Base-by-base conservation (phyloP, 371 early-diverging fungal genomes). In the Rhizomucor pusillus region DNA sequence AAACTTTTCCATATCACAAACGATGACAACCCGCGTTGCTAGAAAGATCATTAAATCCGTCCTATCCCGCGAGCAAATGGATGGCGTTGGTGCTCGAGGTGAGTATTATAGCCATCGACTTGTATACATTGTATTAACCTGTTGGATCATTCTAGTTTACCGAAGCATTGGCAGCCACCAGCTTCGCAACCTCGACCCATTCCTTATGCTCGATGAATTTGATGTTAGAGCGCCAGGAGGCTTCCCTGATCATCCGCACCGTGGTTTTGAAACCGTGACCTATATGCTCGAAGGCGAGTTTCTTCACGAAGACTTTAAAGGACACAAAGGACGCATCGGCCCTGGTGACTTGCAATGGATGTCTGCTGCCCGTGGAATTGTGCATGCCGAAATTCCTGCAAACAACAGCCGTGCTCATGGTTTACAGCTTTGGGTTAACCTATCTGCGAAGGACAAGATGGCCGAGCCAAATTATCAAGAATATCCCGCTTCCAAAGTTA, bases 361-460 rank as follows among this genome's bases (percentile, higher is more conserved):
- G 59, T 86, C 88, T 6, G 90, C 90, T 0, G 89, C 82, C 5
- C 67, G 73, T 39, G 94, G 94, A 39, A 88, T 93, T 43, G 76
- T 92, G 7, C 92, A 91, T 60, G 81, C 87, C 43, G 91, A 91
- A 57, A 87, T 89, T 69, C 91, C 89, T 5, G 71, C 71, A 7
- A 76, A n/a, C 33, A 58, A 67, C 13, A 55, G 54, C 5, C 57
- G 65, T n/a, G 71, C 75, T 0, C 82, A 82, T 40, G 91, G 91
- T 10, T 75, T 93, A 22, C 93, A 92, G 58, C 79, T 92, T 35
- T 94, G 92, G 90, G 85, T 93, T 66, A 94, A 92, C 62, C 76
- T 92, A 10, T 84, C 93, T 1, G 75, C 74, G n/a, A 82, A 81
- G 63, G 83, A 89, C 69, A 94, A 94, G 75, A 76, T 88, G 77